Base-by-base conservation (phyloP, 2,329 filamentous ascomycete genomes). In the Xylariomycetidae sp. region DNA sequence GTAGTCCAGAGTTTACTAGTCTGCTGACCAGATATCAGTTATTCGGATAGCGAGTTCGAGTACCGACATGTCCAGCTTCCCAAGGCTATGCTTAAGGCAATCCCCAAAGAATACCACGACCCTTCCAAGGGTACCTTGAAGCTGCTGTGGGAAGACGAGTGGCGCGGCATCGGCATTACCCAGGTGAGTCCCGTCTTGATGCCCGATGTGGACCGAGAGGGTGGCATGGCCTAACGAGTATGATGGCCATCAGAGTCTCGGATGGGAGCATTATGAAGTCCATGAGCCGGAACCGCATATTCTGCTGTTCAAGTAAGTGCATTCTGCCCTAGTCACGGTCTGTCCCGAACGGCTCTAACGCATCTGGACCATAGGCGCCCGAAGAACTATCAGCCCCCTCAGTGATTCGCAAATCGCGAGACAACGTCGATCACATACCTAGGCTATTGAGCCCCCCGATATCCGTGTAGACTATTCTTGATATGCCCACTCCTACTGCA, bases 221-320 rank as follows among this genome's bases (percentile, higher is more conserved):
- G 34, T 32, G 16, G 9, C 11, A 27, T 25, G 31, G 26, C 15
- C 42, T 48, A 25, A 49, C 31, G 26, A 27, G 15, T 30, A 16
- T 19, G 19, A 19, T 27, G 33, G 25, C 16, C 10, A 27, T 31
- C 58, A 97, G 89, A 97, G 90, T 70, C 71, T 98, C 54, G 92
- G 92, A 37, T 98, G 92, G 92, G 90, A 97, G 62, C 92, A 98
- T 63, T 98, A 98, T 60, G 92, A 98, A 64, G 92, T 98, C 34
- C 92, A 98, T 62, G 92, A 97, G 63, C 92, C 92, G 27, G 92
- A 98, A 67, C 92, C 92, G 46, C 92, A 98, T 62, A 98, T 98
- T 55, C 76, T 98, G 35, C 77, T 98, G 19, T 98, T 98, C 77
- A 98, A 98, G 90, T 96, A 69, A 62, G 85, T 71, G 25, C 25